phyloP scores from a whole-genome alignment of 306 rosid genomes.

The Chamaecrista fasciculata region DNA sequence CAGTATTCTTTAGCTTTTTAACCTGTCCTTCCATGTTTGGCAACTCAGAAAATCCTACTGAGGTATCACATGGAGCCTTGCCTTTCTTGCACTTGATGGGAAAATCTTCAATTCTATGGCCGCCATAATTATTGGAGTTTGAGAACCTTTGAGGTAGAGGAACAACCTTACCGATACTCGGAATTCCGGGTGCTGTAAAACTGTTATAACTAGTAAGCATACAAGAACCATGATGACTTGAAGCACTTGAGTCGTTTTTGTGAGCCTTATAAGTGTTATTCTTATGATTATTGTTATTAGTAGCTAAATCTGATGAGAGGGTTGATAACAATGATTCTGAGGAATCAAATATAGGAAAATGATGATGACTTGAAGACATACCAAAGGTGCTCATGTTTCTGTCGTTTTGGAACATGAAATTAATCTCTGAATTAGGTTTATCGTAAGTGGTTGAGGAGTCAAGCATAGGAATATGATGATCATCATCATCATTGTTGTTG shows the following conservation, averaged over 20 bases:
- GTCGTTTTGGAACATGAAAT: conserved; percentile 12
- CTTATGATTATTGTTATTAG: neutral
- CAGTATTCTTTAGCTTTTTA: conserved; percentile 21
- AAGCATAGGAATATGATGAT: neutral
- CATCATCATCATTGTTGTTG: too few species aligned
- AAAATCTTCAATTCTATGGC: neutral
- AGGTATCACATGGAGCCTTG: neutral
- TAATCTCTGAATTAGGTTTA: conserved; percentile 12
- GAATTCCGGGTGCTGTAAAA: conserved; percentile 33
- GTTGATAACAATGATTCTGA: neutral
- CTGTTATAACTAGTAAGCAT: conserved; percentile 23
- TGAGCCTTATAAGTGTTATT: neutral
- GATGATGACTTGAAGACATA: too few species aligned
- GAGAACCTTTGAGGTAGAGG: conserved; percentile 19
- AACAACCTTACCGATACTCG: conserved; percentile 30
- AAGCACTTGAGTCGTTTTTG: conserved; percentile 3
- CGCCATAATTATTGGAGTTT: neutral
- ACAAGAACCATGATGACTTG: conserved; percentile 15
- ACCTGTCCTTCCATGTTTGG: neutral
- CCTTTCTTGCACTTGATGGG: neutral
- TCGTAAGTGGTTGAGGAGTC: neutral
- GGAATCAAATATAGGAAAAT: too few species aligned
- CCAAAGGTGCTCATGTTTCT: conserved; percentile 18
- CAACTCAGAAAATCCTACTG: neutral
- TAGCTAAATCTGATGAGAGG: conserved; percentile 15